A percentile compares a stretch with the other conserved stretches of the same genome.
phyloP scores from a whole-genome alignment of 2,329 filamentous ascomycete genomes.

The Boeremia exigua region DNA sequence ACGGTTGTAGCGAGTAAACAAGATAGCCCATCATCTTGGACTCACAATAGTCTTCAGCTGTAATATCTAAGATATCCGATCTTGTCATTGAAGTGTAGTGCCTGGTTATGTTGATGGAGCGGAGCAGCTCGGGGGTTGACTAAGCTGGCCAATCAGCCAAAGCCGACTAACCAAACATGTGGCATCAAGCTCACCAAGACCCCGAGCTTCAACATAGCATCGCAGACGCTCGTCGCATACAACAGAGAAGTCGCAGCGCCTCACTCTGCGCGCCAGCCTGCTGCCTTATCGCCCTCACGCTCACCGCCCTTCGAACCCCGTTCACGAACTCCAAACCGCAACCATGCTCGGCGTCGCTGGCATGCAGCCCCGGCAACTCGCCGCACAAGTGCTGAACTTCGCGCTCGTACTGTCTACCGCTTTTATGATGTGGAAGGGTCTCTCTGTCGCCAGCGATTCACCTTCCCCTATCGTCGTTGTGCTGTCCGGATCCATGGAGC shows the following conservation, averaged over 20 bases:
- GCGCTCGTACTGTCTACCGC: slow-evolving; percentile 87
- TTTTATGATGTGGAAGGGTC: slow-evolving; percentile 91
- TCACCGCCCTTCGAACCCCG: not conserved
- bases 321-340: slow-evolving; percentile 18
- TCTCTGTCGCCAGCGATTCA: slow-evolving; percentile 75
- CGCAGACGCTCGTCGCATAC: slow-evolving; percentile 2
- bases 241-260: not conserved
- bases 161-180: slow-evolving; percentile 26
- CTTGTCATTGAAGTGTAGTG: not conserved
- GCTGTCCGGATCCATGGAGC: slow-evolving; percentile 84
- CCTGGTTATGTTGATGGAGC: not conserved
- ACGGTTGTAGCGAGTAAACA: not conserved
- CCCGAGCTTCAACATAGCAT: slow-evolving; percentile 17
- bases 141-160: slow-evolving; percentile 27
- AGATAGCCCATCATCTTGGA: not conserved
- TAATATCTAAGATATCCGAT: not conserved
- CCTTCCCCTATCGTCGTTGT: slow-evolving; percentile 77
- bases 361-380: slow-evolving; percentile 78
- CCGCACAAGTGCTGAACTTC: slow-evolving; percentile 86
- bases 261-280: not conserved
- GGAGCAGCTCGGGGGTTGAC: slow-evolving; percentile 18
- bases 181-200: slow-evolving; percentile 35
- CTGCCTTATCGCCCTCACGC: not conserved
- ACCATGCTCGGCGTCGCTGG: slow-evolving; percentile 58
- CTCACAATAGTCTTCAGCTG: not conserved